Base-by-base conservation (phyloP, 495 filamentous ascomycete genomes). In the Rhypophila decipiens region DNA sequence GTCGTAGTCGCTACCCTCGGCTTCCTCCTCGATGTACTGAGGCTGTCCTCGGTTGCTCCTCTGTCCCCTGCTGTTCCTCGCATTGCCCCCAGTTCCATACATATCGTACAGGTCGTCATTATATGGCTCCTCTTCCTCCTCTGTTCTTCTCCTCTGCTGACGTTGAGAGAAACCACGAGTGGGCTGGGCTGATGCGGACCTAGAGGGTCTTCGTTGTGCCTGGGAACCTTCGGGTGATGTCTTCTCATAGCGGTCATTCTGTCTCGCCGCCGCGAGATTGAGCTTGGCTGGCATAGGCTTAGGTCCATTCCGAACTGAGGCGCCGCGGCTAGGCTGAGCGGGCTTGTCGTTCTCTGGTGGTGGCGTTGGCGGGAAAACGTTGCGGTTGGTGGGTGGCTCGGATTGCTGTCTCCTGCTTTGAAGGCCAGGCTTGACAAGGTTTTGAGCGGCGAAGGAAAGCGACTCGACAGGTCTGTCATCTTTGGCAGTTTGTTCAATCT, bases 301-400 rank as follows among this genome's bases (percentile, higher is more conserved):
- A 2, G 66, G 62, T 7, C 76, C 75, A 54, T 71, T 77, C 43
- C 76, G 74, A 19, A 78, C 74, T 0, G 76, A 80, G 24, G 73
- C 70, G 24, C 67, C 76, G 10, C 76, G 64, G 56, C 60, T 75
- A 61, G 75, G 61, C 17, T 57, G 56, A 11, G 58, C 50, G 5
- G 72, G 71, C 52, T 74, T 77, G 52, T 88, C 89, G 52, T 78
- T 76, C 67, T 97, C 94, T 33, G 93, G 94, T 5, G 93, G 93
- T 39, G 93, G 93, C 13, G 93, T 98, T 27, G 93, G 93, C 4
- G 93, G 93, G 73, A 98, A 96, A 39, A 90, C 77, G 64, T 89
- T 91, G 50, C 91, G 85, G 58, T 52, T 56, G 51, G 80, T 79
- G 20, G 91, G 69, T 5, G 90, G 89, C 15, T 91, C 89, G 53